A percentile compares a stretch with the other conserved stretches of the same genome.
These are phyloP conservation scores for Cladobotryum mycophilum DNA, from an alignment of 2,329 filamentous ascomycete species.

Conservation along the genomic window DNA sequence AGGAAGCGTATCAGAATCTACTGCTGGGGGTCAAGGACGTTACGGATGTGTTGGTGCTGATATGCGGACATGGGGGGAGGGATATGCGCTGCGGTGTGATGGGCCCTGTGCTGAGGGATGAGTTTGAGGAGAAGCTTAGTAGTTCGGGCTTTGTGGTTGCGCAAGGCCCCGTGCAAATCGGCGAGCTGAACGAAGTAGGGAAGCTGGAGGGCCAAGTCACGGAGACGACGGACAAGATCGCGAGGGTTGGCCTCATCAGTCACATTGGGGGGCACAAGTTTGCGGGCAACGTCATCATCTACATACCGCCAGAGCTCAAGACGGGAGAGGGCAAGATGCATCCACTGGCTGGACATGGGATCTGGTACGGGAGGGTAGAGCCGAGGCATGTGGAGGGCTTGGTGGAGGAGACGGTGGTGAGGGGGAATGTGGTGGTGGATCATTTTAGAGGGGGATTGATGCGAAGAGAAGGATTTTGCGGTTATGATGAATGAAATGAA, in stretches of 20 bases:
- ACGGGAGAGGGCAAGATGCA: constrained; percentile 39
- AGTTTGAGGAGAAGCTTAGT: constrained; percentile 60
- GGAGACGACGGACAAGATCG: constrained; percentile 29
- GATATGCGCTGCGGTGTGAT: constrained; percentile 78
- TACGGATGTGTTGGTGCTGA: constrained; percentile 66
- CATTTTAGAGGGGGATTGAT: constrained; percentile 67
- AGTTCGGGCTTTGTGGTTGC: constrained; percentile 44
- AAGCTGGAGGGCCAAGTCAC: constrained; percentile 17
- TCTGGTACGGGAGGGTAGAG: constrained; percentile 79
- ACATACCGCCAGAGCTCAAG: constrained; percentile 55
- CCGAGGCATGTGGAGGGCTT: constrained; percentile 71
- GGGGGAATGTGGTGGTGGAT: constrained; percentile 62
- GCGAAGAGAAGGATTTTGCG: constrained; percentile 47
- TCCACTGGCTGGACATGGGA: constrained; percentile 61
- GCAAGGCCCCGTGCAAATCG: constrained; percentile 37
- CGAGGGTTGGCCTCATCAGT: constrained; percentile 63
- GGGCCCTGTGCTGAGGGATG: constrained; percentile 63
- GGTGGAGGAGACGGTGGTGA: constrained; percentile 61
- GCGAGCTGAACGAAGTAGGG: constrained; percentile 2
- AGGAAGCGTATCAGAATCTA: constrained; percentile 44
- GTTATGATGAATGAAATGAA: constrained; percentile 22
- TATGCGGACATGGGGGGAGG: constrained; percentile 80
- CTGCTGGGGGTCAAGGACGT: constrained; percentile 56
- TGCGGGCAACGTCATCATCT: constrained; percentile 78
- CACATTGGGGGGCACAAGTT: constrained; percentile 84